Evolutionary conservation across 1,284 basidiomycete species (phyloP).

Genomic region (Trametes pubescens): DNA sequence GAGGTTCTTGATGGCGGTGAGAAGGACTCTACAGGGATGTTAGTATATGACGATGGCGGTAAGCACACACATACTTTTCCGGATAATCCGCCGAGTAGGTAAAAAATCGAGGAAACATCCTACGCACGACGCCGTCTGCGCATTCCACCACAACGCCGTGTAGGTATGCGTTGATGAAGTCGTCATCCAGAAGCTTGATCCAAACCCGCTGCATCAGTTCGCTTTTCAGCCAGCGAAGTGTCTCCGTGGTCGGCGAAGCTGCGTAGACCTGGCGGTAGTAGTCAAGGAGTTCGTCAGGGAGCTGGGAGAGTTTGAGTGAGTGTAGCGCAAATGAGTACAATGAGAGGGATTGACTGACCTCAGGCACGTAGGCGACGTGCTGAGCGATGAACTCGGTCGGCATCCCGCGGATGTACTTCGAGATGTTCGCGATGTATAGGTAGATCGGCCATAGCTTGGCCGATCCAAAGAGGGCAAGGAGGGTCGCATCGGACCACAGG

Average conservation of each 20-base stretch:
- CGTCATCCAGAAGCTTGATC: slow-evolving; percentile 35
- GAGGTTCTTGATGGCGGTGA: background rate
- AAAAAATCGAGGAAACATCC: slow-evolving; percentile 32
- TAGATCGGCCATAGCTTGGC: slow-evolving; percentile 24
- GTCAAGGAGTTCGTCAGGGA: background rate
- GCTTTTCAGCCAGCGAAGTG: slow-evolving; percentile 33
- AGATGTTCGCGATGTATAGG: slow-evolving; percentile 31
- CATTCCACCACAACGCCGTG: slow-evolving; percentile 41
- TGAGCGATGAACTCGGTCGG: slow-evolving; percentile 27
- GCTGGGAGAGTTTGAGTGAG: background rate
- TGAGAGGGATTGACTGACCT: slow-evolving; percentile 21
- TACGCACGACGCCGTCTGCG: slow-evolving; percentile 27
- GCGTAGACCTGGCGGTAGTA: background rate
- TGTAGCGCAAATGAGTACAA: background rate
- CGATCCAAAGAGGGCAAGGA: slow-evolving; percentile 30
- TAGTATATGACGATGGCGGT: background rate
- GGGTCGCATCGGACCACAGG: slow-evolving; percentile 34
- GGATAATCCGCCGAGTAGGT: slow-evolving; percentile 45
- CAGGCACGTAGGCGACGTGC: slow-evolving; percentile 43
- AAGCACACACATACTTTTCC: slow-evolving; percentile 29
- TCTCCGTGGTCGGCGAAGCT: slow-evolving; percentile 1
- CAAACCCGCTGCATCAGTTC: slow-evolving; percentile 41
- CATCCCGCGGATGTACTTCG: slow-evolving; percentile 36
- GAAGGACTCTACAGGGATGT: background rate
- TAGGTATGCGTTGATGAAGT: slow-evolving; percentile 37